phyloP scores from a whole-genome alignment of 805 yeast species.

The Jamesozyma jinghongensis region DNA sequence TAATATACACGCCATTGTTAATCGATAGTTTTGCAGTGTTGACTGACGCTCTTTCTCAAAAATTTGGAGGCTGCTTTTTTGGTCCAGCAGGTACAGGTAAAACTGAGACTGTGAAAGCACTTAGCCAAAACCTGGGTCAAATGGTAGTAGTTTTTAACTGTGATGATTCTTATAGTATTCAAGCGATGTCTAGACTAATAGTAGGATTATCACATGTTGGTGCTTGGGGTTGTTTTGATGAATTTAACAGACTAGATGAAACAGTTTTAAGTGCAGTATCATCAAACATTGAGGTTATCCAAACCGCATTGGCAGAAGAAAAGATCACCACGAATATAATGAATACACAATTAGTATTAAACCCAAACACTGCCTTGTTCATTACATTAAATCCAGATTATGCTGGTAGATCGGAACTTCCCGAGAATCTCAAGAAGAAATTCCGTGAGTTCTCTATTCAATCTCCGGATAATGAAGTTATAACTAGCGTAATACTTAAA shows the following conservation, averaged over 20 bases:
- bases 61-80: slow-evolving; percentile 79
- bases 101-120: slow-evolving; percentile 80
- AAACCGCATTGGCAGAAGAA: slow-evolving; percentile 37
- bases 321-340: slow-evolving; percentile 32
- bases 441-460: slow-evolving; percentile 71
- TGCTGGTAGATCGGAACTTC: slow-evolving; percentile 71
- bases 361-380: slow-evolving; percentile 58
- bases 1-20: slow-evolving; percentile 70
- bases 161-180: slow-evolving; percentile 80
- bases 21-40: slow-evolving; percentile 56
- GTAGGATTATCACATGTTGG: slow-evolving; percentile 76
- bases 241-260: slow-evolving; percentile 72
- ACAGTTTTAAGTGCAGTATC: slow-evolving; percentile 76
- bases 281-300: slow-evolving; percentile 66
- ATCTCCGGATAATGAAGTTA: slow-evolving; percentile 57
- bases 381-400: slow-evolving; percentile 89
- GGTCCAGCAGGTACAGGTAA: slow-evolving; percentile 99
- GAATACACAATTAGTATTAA: slow-evolving; percentile 34
- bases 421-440: slow-evolving; percentile 74
- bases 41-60: slow-evolving; percentile 64
- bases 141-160: slow-evolving; percentile 84
- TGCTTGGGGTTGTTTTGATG: slow-evolving; percentile 95
- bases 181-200: slow-evolving; percentile 66
- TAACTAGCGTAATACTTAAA: slow-evolving; percentile 61
- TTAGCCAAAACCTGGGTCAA: slow-evolving; percentile 71